These are phyloP conservation scores for Cyberlindnera sargentensis DNA, from an alignment of 805 yeast species.

Conservation along the genomic window DNA sequence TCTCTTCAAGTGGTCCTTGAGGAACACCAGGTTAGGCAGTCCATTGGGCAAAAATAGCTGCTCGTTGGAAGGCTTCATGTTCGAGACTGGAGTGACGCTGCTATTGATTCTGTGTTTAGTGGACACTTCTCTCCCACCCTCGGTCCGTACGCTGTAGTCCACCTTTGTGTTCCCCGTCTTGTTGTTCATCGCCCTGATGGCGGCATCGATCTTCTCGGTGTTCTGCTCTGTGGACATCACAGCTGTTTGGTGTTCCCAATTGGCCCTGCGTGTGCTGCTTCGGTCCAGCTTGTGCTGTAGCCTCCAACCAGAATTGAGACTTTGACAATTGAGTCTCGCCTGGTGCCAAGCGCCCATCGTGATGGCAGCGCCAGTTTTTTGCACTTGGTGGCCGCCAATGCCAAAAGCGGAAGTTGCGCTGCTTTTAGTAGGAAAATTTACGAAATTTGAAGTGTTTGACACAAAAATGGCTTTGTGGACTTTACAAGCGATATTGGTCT, in stretches of 20 bases:
- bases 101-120: slow-evolving; percentile 45
- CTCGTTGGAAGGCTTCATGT: slow-evolving; percentile 54
- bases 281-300: too few species aligned
- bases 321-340: too few species aligned
- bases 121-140: slow-evolving; percentile 41
- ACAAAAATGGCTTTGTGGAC: too few species aligned
- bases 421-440: too few species aligned
- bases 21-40: slow-evolving; percentile 63
- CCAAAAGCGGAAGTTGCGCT: too few species aligned
- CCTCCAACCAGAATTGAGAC: too few species aligned
- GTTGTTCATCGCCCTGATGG: slow-evolving; percentile 50
- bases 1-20: slow-evolving; percentile 63
- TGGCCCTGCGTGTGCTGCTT: too few species aligned
- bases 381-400: too few species aligned
- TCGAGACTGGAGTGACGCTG: slow-evolving; percentile 60
- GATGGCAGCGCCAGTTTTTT: too few species aligned
- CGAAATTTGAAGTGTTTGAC: too few species aligned
- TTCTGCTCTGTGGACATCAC: slow-evolving; percentile 20
- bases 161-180: slow-evolving; percentile 24
- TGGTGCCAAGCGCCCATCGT: too few species aligned
- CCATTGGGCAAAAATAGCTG: slow-evolving; percentile 58
- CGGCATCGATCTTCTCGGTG: slow-evolving; percentile 55
- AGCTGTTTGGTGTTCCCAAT: background rate
- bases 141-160: slow-evolving; percentile 37
- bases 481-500: too few species aligned